Conservation (phyloP, 345 rosid genomes). For the Acer negundo region DNA sequence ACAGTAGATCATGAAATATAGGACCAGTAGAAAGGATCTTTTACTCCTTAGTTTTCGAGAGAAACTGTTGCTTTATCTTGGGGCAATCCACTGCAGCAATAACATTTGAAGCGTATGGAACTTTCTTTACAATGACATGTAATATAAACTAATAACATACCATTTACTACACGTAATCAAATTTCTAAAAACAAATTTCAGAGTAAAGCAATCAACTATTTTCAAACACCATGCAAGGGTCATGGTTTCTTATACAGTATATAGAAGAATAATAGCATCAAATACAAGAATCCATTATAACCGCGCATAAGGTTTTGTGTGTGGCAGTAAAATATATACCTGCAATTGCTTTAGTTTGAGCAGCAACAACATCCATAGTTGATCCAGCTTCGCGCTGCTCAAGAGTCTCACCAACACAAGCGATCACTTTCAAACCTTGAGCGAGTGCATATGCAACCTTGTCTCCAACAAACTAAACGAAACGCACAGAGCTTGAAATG, state of each 20-base stretch:
- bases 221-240: not conserved
- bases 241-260: not conserved
- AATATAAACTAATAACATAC: not conserved
- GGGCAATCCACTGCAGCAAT: not conserved
- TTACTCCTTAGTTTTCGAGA: too few species aligned
- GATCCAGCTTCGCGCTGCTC: constrained; percentile 88
- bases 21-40: not conserved
- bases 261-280: not conserved
- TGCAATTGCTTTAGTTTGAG: constrained; percentile 92
- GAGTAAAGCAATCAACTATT: not conserved
- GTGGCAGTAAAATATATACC: constrained; percentile 39
- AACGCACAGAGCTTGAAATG: constrained; percentile 5
- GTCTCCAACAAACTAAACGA: constrained; percentile 74
- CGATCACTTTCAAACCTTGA: constrained; percentile 89
- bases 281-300: not conserved
- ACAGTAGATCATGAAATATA: not conserved
- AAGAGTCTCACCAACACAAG: constrained; percentile 93
- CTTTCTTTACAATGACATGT: not conserved
- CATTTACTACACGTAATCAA: not conserved
- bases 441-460: constrained; percentile 94
- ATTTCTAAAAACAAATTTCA: not conserved
- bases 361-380: constrained; percentile 84
- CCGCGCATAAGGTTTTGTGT: not conserved
- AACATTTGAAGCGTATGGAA: not conserved
- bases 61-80: too few species aligned